These are phyloP conservation scores for Acer negundo DNA, from an alignment of 345 rosid species.

Conservation along the genomic window DNA sequence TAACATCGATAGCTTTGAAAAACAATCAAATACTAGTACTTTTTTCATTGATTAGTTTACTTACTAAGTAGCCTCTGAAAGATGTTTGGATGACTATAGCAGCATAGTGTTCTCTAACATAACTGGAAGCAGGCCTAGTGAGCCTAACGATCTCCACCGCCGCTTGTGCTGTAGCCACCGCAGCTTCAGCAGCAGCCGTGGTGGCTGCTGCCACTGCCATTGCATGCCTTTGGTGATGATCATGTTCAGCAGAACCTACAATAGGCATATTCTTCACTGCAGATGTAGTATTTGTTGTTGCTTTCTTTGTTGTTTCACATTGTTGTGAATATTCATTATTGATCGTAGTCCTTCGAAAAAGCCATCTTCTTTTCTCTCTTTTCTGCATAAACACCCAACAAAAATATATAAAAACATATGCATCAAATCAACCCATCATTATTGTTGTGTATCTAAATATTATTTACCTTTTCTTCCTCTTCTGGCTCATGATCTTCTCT, in stretches of 20 bases:
- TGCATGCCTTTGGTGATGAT: slow-evolving; percentile 50
- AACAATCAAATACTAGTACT: not conserved
- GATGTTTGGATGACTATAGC: slow-evolving; percentile 77
- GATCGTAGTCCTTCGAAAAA: slow-evolving; percentile 51
- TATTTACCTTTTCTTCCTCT: slow-evolving; percentile 61
- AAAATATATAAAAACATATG: not conserved
- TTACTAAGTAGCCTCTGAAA: slow-evolving; percentile 90
- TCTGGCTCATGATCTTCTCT: slow-evolving; percentile 47
- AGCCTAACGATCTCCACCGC: slow-evolving; percentile 63
- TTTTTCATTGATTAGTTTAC: slow-evolving; percentile 8
- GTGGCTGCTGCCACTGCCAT: slow-evolving; percentile 61
- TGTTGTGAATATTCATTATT: slow-evolving; percentile 31
- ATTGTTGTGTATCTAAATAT: not conserved
- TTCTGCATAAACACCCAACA: slow-evolving; percentile 40
- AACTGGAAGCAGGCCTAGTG: slow-evolving; percentile 49
- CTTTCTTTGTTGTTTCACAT: slow-evolving; percentile 20
- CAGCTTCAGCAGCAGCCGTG: slow-evolving; percentile 67
- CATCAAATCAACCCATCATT: not conserved
- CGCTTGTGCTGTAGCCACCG: slow-evolving; percentile 61
- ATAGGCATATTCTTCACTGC: slow-evolving; percentile 16
- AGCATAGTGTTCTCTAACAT: slow-evolving; percentile 61
- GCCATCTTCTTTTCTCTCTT: slow-evolving; percentile 82
- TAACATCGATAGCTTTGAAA: not conserved
- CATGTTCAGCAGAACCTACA: slow-evolving; percentile 23
- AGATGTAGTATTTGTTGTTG: slow-evolving; percentile 9